Conservation (phyloP, 1,284 basidiomycete genomes). For the Volvariella surrecta region DNA sequence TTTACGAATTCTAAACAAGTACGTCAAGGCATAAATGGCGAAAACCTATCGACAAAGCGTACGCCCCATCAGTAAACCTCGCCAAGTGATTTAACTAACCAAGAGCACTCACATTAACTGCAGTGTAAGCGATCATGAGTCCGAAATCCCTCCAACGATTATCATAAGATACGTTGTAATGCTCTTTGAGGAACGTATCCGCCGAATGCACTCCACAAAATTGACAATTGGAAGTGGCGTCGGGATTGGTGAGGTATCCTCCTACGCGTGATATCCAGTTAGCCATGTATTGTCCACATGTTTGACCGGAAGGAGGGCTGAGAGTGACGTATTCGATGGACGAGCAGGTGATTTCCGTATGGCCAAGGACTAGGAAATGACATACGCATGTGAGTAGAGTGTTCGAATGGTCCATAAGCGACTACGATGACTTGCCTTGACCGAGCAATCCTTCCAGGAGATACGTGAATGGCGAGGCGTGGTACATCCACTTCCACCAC, state of each 20-base stretch:
- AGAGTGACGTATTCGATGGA: constrained; percentile 25
- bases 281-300: constrained; percentile 53
- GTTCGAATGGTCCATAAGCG: background rate
- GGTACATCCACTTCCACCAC: constrained; percentile 60
- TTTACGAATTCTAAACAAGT: constrained; percentile 26
- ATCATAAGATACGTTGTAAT: constrained; percentile 47
- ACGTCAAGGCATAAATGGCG: constrained; percentile 21
- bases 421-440: constrained; percentile 23
- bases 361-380: constrained; percentile 19
- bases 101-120: constrained; percentile 52
- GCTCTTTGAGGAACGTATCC: constrained; percentile 44
- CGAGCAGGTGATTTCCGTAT: background rate
- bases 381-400: background rate
- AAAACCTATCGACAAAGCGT: constrained; percentile 13
- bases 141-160: constrained; percentile 60
- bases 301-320: constrained; percentile 51
- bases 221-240: constrained; percentile 40
- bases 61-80: background rate
- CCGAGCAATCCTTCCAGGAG: constrained; percentile 37
- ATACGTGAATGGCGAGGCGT: constrained; percentile 69
- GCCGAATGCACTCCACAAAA: constrained; percentile 48
- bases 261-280: constrained; percentile 43
- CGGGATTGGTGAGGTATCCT: constrained; percentile 62
- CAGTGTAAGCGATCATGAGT: constrained; percentile 53
- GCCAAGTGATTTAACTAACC: background rate